Base-by-base conservation (phyloP, 2,329 filamentous ascomycete genomes). In the Capronia epimyces region DNA sequence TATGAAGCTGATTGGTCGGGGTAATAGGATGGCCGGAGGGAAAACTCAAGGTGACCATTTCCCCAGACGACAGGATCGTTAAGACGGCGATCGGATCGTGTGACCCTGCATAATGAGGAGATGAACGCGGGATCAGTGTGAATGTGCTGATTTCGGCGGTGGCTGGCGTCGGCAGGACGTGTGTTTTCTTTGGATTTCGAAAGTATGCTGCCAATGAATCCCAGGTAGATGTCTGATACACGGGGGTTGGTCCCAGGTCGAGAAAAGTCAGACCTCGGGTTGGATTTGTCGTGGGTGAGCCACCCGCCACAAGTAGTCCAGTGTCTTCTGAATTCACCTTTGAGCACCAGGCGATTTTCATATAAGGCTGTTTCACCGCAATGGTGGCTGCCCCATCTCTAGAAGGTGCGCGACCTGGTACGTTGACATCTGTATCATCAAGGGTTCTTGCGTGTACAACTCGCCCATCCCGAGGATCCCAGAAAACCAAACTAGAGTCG, bases 301-400 rank as follows among this genome's bases (percentile, higher is more conserved):
- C 93, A 24, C 93, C 93, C 2, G 89, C 87, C 49, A 98, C 78
- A 32, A 98, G 71, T 20, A 98, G 75, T 1, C 84, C 91, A 15
- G 89, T 97, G 63, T 98, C 91, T 63, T 98, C 93, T 0, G 89
- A 86, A 63, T 97, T 95, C 53, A 84, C 78, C 66, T 96, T 96
- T 50, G 88, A 91, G 69, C 93, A 98, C 93, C 93, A 98, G 1
- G 83, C 79, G 49, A 97, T 82, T 56, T 83, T 83, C 54, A 81
- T 80, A 53, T 91, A 86, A 0, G 89, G 88, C 49, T 87, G 84
- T 55, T 86, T 84, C 12, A 84, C 69, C 13, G 76, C 75, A 36
- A 82, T 72, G 0, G 74, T 75, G 1, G 42, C 45, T 9, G 49
- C 32, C n/a, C 67, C 70, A 5, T 69, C 68, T 24, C 67, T 67